These are phyloP conservation scores for Hippophae tibetana DNA, from an alignment of 306 rosid genomes.

Conservation along the genomic window DNA sequence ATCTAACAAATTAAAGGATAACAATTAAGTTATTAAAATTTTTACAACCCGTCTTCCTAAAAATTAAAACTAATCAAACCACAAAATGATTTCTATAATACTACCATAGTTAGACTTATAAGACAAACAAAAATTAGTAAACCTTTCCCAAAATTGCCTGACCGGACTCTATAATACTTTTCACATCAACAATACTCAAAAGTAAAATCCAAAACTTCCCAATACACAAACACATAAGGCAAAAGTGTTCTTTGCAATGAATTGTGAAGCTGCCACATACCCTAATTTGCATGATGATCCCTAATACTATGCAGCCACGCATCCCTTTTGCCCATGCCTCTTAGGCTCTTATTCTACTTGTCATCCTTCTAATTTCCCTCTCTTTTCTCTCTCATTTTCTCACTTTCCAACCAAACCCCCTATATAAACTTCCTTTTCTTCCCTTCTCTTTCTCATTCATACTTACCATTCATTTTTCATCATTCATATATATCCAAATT, in stretches of 20 bases:
- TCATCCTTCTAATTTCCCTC: slow-evolving; percentile 9
- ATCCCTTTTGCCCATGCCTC: slow-evolving; percentile 21
- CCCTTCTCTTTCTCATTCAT: slow-evolving; percentile 18
- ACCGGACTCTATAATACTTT: too few species aligned
- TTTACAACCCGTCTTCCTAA: too few species aligned
- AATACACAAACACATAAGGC: neutral
- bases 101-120: too few species aligned
- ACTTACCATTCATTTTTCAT: neutral
- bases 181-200: slow-evolving; percentile 1
- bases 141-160: too few species aligned
- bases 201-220: slow-evolving; percentile 19
- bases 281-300: slow-evolving; percentile 62
- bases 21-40: too few species aligned
- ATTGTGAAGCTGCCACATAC: slow-evolving; percentile 54
- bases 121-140: too few species aligned
- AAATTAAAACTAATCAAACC: too few species aligned
- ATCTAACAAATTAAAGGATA: too few species aligned
- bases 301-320: slow-evolving; percentile 65
- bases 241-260: slow-evolving; percentile 12
- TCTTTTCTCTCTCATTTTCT: neutral
- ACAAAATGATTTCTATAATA: too few species aligned
- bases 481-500: neutral
- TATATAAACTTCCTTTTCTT: slow-evolving; percentile 32
- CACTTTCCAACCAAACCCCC: slow-evolving; percentile 10
- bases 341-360: slow-evolving; percentile 18